phyloP scores from a whole-genome alignment of 2,329 filamentous ascomycete species.

The Epichloe brachyelytri region DNA sequence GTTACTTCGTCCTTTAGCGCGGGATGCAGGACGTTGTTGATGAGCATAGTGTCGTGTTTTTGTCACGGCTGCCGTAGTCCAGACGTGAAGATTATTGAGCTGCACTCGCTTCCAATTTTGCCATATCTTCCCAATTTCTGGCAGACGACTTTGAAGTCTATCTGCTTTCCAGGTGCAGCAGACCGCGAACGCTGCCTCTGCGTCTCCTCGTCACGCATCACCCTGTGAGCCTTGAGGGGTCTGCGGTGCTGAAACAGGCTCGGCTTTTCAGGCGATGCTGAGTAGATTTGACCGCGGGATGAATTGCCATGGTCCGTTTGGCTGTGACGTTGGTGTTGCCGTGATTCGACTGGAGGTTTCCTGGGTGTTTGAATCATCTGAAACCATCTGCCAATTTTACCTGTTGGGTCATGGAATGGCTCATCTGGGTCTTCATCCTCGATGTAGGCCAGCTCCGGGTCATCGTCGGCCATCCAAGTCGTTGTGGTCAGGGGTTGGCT shows the following conservation, averaged over 20 bases:
- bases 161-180: background rate
- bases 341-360: background rate
- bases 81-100: background rate
- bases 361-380: slow-evolving; percentile 1
- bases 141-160: background rate
- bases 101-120: background rate
- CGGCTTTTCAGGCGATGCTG: background rate
- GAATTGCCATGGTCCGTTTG: background rate
- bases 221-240: background rate
- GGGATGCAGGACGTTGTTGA: background rate
- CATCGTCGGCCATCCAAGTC: background rate
- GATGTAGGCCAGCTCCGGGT: background rate
- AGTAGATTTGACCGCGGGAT: background rate
- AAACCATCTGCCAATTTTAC: background rate
- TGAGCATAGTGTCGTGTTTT: background rate
- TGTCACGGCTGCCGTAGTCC: background rate
- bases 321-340: background rate
- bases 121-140: background rate
- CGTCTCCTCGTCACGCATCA: background rate
- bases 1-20: background rate
- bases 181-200: background rate
- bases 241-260: background rate
- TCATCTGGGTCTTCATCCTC: background rate
- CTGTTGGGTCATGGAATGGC: background rate
- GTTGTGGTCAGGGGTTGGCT: background rate